Conservation (phyloP, 192 early-diverging fungal genomes). For the Coemansia sp. region DNA sequence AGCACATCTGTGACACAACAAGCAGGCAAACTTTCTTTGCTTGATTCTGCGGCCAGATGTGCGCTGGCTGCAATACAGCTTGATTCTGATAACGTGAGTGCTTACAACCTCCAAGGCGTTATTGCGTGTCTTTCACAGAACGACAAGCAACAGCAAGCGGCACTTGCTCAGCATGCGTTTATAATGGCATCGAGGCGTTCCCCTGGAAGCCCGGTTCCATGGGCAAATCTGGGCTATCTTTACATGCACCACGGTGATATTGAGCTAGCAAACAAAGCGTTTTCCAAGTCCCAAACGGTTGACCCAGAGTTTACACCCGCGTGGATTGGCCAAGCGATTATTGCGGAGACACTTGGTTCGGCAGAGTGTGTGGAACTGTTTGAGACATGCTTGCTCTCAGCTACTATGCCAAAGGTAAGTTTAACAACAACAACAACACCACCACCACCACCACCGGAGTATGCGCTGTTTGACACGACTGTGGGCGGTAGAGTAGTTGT, state of each 20-base stretch:
- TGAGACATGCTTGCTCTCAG: conserved; percentile 67
- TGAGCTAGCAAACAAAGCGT: conserved; percentile 75
- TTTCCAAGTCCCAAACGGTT: conserved; percentile 65
- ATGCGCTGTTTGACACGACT: no score
- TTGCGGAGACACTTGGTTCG: conserved; percentile 63
- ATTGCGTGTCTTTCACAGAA: conserved; percentile 40
- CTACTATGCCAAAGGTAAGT: conserved; percentile 7
- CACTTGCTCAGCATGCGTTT: conserved; percentile 81
- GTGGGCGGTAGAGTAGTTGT: no score
- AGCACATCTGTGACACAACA: neutral
- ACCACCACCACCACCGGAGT: no score
- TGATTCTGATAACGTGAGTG: conserved; percentile 57
- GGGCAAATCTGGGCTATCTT: conserved; percentile 84
- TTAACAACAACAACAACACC: neutral
- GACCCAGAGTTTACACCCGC: conserved; percentile 77
- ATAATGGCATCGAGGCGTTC: conserved; percentile 75
- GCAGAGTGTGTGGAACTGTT: conserved; percentile 63
- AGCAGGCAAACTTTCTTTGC: conserved; percentile 6
- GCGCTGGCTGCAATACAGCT: conserved; percentile 61
- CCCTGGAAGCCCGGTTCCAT: conserved; percentile 63
- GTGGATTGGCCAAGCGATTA: conserved; percentile 87
- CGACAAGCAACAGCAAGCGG: conserved; percentile 29
- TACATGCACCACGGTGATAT: conserved; percentile 68
- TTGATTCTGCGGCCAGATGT: conserved; percentile 31
- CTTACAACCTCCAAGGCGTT: conserved; percentile 77